phyloP scores from a whole-genome alignment of 2,329 filamentous ascomycete genomes.

The Aspergillus aculeatus region DNA sequence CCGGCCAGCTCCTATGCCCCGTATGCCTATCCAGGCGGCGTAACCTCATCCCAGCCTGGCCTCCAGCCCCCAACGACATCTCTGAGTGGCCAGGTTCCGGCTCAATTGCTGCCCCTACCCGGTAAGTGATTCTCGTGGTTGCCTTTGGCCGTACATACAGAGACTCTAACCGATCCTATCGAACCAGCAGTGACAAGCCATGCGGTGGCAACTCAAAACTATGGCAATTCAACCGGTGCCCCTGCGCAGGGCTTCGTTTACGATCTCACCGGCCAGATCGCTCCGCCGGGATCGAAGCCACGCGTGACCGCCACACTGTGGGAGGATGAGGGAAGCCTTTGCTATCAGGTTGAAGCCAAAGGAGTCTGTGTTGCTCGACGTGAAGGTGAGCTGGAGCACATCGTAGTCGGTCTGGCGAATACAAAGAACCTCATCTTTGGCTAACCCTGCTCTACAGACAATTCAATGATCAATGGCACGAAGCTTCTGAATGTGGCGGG shows the following conservation, averaged over 20 bases:
- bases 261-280: slow-evolving; percentile 88
- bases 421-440: neutral
- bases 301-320: slow-evolving; percentile 93
- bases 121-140: slow-evolving; percentile 32
- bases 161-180: slow-evolving; percentile 10
- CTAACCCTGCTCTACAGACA: slow-evolving; percentile 59
- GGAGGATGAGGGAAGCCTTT: slow-evolving; percentile 97
- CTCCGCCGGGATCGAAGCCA: slow-evolving; percentile 92
- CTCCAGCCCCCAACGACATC: slow-evolving; percentile 68
- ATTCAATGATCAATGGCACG: slow-evolving; percentile 99
- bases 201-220: slow-evolving; percentile 35
- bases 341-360: slow-evolving; percentile 95
- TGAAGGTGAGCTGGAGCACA: slow-evolving; percentile 63
- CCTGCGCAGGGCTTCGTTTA: slow-evolving; percentile 54
- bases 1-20: slow-evolving; percentile 61
- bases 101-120: slow-evolving; percentile 69
- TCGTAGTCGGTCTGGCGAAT: slow-evolving; percentile 4
- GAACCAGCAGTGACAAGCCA: slow-evolving; percentile 37
- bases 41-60: slow-evolving; percentile 74
- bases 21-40: slow-evolving; percentile 73
- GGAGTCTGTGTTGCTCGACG: slow-evolving; percentile 92
- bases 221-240: slow-evolving; percentile 40
- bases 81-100: slow-evolving; percentile 65
- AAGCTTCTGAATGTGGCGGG: slow-evolving; percentile 96
- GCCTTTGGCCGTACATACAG: neutral